Evolutionary conservation across 495 filamentous ascomycete genomes (phyloP).

Genomic region (Glonium stellatum): DNA sequence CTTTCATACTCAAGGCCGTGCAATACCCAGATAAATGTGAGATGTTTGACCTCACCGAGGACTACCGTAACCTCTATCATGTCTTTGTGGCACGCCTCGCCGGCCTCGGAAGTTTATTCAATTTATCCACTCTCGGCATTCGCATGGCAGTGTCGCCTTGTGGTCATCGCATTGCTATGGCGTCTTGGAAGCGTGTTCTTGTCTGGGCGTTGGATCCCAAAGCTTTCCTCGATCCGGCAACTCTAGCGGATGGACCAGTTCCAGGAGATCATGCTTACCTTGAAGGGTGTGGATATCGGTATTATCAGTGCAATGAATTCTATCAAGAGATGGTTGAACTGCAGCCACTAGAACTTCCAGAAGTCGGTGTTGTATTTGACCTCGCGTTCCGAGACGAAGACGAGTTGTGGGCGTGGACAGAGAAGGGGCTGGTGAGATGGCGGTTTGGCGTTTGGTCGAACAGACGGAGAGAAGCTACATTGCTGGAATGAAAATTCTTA

Average conservation of each 20-base stretch:
- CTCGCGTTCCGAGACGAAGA: conserved; percentile 15
- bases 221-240: conserved; percentile 17
- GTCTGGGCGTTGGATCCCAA: conserved; percentile 15
- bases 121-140: conserved; percentile 19
- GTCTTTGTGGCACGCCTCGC: conserved; percentile 20
- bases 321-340: conserved; percentile 11
- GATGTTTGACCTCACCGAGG: background rate
- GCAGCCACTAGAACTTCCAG: conserved; percentile 14
- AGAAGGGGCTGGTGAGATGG: conserved; percentile 18
- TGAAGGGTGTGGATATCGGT: conserved; percentile 18
- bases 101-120: conserved; percentile 8
- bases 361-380: conserved; percentile 10
- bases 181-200: conserved; percentile 17
- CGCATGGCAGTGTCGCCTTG: conserved; percentile 11
- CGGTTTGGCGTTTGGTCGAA: conserved; percentile 8
- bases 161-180: conserved; percentile 19
- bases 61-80: conserved; percentile 10
- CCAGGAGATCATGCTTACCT: conserved; percentile 21
- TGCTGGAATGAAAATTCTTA: background rate
- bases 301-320: conserved; percentile 5
- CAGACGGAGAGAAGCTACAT: conserved; percentile 2
- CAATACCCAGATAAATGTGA: conserved; percentile 12
- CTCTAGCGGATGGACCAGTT: background rate
- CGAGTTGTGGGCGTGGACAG: conserved; percentile 21
- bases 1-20: conserved; percentile 22